These are phyloP conservation scores for Rhizopogon vinicolor DNA, from an alignment of 768 basidiomycete genomes.

Conservation along the genomic window DNA sequence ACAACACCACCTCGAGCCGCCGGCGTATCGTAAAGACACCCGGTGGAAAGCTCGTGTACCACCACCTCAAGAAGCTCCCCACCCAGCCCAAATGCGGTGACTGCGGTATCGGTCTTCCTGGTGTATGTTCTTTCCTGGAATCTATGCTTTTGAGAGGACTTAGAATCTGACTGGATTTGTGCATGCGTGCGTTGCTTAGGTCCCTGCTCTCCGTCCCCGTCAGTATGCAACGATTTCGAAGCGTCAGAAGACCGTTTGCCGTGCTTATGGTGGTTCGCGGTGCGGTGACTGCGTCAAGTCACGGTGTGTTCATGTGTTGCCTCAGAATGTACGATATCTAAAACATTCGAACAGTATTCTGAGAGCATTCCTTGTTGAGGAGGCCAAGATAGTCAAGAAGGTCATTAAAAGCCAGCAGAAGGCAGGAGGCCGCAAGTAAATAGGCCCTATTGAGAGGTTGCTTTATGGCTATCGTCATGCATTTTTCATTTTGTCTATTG, in stretches of 20 bases:
- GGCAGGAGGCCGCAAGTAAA: conserved; percentile 21
- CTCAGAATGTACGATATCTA: not conserved
- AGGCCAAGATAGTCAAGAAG: conserved; percentile 99
- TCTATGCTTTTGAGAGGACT: not conserved
- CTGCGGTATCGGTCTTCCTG: conserved; percentile 90
- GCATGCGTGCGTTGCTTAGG: conserved; percentile 36
- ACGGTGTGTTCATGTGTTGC: conserved; percentile 52
- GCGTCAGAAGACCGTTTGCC: conserved; percentile 92
- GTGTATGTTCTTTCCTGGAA: conserved; percentile 56
- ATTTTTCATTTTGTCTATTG: conserved; percentile 10
- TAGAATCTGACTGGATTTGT: conserved; percentile 1
- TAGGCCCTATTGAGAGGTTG: not conserved
- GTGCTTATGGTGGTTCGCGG: conserved; percentile 97
- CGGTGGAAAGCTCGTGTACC: conserved; percentile 96
- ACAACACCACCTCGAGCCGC: conserved; percentile 97
- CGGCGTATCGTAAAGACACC: conserved; percentile 97
- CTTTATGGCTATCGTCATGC: conserved; percentile 11
- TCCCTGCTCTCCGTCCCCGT: conserved; percentile 94
- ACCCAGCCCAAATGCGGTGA: conserved; percentile 97
- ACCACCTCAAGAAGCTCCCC: conserved; percentile 94
- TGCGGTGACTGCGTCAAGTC: conserved; percentile 96
- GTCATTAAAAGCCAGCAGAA: conserved; percentile 90
- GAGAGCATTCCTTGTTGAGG: conserved; percentile 97
- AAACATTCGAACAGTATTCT: conserved; percentile 63
- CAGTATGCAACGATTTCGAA: conserved; percentile 95